phyloP scores from a whole-genome alignment of 495 filamentous ascomycete genomes.

The Cercophora samala region DNA sequence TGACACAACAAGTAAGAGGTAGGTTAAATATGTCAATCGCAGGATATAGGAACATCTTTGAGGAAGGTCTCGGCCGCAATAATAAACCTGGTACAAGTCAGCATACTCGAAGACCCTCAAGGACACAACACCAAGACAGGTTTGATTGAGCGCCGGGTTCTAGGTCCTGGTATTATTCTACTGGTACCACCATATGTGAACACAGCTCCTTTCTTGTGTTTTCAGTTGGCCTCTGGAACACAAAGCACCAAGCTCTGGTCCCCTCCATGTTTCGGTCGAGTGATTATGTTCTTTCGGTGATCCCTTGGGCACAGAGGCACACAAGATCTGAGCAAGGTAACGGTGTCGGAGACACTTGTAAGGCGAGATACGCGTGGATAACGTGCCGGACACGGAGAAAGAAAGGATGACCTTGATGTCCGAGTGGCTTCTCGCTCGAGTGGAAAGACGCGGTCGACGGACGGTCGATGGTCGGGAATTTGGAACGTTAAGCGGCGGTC shows the following conservation, averaged over 20 bases:
- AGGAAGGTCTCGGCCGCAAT: constrained; percentile 1
- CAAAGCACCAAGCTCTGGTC: not conserved
- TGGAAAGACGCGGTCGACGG: not conserved
- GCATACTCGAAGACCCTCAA: not conserved
- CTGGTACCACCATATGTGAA: not conserved
- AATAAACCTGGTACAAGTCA: not conserved
- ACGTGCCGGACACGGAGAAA: not conserved
- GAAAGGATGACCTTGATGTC: not conserved
- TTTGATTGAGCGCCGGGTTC: not conserved
- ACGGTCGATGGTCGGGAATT: not conserved
- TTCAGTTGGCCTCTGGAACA: not conserved
- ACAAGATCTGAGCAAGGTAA: not conserved
- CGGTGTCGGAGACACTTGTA: not conserved
- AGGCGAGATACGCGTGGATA: not conserved
- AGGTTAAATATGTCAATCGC: not conserved
- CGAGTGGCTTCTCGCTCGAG: not conserved
- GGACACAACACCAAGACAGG: not conserved
- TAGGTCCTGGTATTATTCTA: not conserved
- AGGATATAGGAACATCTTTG: not conserved
- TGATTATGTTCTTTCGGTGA: not conserved
- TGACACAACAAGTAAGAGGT: not conserved
- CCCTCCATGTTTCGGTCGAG: not conserved
- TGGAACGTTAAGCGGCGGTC: too few relatives aligned
- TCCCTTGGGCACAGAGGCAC: not conserved
- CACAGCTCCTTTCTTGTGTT: not conserved